A percentile compares a stretch with the other conserved stretches of the same genome.
These are phyloP conservation scores for Whalleya microplaca DNA, from an alignment of 2,329 filamentous ascomycete species.

Conservation along the genomic window DNA sequence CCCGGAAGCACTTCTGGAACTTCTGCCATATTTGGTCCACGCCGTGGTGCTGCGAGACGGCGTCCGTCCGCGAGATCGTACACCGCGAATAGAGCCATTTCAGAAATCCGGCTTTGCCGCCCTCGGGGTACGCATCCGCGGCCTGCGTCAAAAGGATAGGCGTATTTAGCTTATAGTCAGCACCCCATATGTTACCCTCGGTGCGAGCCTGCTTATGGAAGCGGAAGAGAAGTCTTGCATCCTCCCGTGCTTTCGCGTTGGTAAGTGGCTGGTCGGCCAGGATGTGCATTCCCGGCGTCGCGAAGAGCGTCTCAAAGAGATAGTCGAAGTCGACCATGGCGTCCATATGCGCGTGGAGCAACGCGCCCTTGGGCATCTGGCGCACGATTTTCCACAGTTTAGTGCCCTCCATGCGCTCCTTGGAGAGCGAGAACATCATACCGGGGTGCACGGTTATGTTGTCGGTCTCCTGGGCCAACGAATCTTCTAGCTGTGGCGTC, in stretches of 20 bases:
- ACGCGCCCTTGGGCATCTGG: slow-evolving; percentile 84
- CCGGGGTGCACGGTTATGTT: slow-evolving; percentile 76
- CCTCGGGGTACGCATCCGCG: slow-evolving; percentile 75
- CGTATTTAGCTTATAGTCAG: slow-evolving; percentile 61
- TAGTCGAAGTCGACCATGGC: slow-evolving; percentile 90
- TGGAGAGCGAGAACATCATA: slow-evolving; percentile 91
- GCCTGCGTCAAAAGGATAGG: slow-evolving; percentile 64
- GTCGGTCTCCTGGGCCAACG: slow-evolving; percentile 61
- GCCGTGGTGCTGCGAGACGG: slow-evolving; percentile 79
- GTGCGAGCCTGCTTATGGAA: slow-evolving; percentile 54
- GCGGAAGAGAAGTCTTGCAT: slow-evolving; percentile 63
- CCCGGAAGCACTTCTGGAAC: slow-evolving; percentile 74
- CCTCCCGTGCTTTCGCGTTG: slow-evolving; percentile 55
- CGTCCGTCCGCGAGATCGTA: slow-evolving; percentile 72
- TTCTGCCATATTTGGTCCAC: slow-evolving; percentile 84
- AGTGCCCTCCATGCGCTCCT: slow-evolving; percentile 82
- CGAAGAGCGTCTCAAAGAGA: slow-evolving; percentile 72
- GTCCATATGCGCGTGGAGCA: slow-evolving; percentile 87
- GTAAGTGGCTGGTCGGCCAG: slow-evolving; percentile 61
- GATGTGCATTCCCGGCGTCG: slow-evolving; percentile 75
- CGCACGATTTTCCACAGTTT: slow-evolving; percentile 84
- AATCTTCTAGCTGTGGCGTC: slow-evolving; percentile 74
- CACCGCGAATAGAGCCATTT: slow-evolving; percentile 76
- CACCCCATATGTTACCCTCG: slow-evolving; percentile 64
- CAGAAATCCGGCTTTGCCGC: slow-evolving; percentile 72